Percentiles rank a stretch among this genome's conserved stretches.
Evolutionary conservation across 305 asterid species (phyloP).

Genomic region (Caryopteris hybrid): DNA sequence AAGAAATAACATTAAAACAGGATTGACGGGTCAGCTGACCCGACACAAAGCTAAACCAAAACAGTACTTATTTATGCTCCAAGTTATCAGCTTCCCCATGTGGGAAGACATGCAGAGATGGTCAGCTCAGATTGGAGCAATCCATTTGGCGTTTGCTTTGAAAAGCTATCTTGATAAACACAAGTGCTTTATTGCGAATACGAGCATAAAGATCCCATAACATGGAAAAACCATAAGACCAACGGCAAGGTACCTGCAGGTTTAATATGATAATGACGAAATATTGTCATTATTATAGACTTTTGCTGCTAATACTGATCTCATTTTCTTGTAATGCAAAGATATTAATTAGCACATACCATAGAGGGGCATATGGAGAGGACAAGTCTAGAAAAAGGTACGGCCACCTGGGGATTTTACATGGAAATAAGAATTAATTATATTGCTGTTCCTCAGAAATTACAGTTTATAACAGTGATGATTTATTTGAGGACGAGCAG

Average conservation of each 20-base stretch:
- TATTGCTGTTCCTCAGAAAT: background rate
- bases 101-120: too few species aligned
- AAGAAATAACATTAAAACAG: too few species aligned
- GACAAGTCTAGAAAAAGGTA: conserved; percentile 78
- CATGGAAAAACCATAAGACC: conserved; percentile 56
- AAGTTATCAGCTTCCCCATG: too few species aligned
- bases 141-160: background rate
- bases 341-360: conserved; percentile 37
- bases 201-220: conserved; percentile 41
- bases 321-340: background rate
- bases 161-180: conserved; percentile 29
- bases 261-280: background rate
- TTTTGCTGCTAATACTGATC: background rate
- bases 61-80: too few species aligned
- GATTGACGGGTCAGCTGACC: too few species aligned
- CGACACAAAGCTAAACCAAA: too few species aligned
- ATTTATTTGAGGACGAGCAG: background rate
- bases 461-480: background rate
- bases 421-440: background rate
- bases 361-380: conserved; percentile 62
- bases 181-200: conserved; percentile 35
- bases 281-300: background rate
- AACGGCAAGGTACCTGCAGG: conserved; percentile 58
- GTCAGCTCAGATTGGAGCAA: too few species aligned
- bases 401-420: conserved; percentile 69